A percentile compares a stretch with the other conserved stretches of the same genome.
phyloP scores from a whole-genome alignment of 805 yeast genomes.

The Teunomyces funiuensis region DNA sequence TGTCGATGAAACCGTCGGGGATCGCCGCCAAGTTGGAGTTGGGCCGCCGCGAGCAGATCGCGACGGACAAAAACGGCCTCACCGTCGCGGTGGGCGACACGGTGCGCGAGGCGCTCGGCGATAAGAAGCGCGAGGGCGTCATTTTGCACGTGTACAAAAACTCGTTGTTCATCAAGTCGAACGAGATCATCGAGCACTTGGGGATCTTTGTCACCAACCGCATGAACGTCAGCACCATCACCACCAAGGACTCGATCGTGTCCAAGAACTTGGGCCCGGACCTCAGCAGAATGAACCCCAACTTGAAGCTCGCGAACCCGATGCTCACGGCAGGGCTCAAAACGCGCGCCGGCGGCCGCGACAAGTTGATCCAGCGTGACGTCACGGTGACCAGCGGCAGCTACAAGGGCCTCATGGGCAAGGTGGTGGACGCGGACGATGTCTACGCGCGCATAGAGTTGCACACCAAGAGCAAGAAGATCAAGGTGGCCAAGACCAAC shows the following conservation, averaged over 20 bases:
- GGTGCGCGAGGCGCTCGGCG: slow-evolving; percentile 72
- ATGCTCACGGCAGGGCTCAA: slow-evolving; percentile 46
- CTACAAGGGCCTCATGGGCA: slow-evolving; percentile 92
- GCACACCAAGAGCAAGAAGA: slow-evolving; percentile 86
- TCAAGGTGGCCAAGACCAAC: slow-evolving; percentile 78
- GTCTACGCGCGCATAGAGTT: slow-evolving; percentile 88
- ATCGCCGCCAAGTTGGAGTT: slow-evolving; percentile 74
- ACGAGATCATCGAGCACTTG: slow-evolving; percentile 75
- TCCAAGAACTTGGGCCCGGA: slow-evolving; percentile 61
- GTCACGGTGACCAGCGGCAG: slow-evolving; percentile 90
- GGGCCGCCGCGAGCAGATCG: slow-evolving; percentile 67
- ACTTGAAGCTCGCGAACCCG: slow-evolving; percentile 59
- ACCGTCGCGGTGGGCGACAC: slow-evolving; percentile 90
- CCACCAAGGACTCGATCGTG: slow-evolving; percentile 74
- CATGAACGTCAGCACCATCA: slow-evolving; percentile 74
- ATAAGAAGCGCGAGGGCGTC: slow-evolving; percentile 78
- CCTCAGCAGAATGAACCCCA: slow-evolving; percentile 85
- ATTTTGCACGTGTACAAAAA: slow-evolving; percentile 85
- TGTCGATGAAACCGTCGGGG: slow-evolving; percentile 74
- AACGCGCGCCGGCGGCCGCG: slow-evolving; percentile 69
- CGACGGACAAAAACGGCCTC: slow-evolving; percentile 82
- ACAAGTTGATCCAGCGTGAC: slow-evolving; percentile 74
- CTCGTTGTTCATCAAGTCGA: slow-evolving; percentile 74
- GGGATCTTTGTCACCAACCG: slow-evolving; percentile 88
- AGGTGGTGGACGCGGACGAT: slow-evolving; percentile 90